These are phyloP conservation scores for Cordyceps cateniannulata DNA, from an alignment of 2,329 filamentous ascomycete genomes.

Conservation along the genomic window DNA sequence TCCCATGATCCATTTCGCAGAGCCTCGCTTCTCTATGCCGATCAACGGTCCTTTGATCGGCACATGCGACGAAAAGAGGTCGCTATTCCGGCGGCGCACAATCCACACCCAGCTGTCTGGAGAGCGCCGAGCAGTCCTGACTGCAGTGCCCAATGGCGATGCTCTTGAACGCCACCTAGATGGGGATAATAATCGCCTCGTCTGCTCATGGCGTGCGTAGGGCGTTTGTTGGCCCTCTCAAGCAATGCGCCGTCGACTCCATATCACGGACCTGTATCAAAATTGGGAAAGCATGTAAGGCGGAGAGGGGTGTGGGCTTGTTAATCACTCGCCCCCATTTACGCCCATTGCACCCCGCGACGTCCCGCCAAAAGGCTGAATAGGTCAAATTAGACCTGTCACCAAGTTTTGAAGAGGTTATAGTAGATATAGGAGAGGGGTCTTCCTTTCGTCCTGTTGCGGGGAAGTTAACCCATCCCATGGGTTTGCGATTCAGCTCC, in stretches of 20 bases:
- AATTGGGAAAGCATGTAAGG: conserved; percentile 4
- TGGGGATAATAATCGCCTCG: not conserved
- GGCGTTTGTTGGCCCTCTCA: conserved; percentile 3
- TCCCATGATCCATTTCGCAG: not conserved
- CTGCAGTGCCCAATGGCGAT: not conserved
- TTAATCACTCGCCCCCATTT: conserved; percentile 1
- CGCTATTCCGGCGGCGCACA: not conserved
- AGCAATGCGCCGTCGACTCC: not conserved
- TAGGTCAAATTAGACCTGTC: not conserved
- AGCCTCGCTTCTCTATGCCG: not conserved
- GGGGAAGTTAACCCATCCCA: not conserved
- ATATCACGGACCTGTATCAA: conserved; percentile 9
- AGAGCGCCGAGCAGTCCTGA: not conserved
- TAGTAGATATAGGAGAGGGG: not conserved
- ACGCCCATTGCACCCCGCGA: not conserved
- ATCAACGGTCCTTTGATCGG: not conserved
- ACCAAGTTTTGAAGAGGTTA: not conserved
- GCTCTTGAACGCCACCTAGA: not conserved
- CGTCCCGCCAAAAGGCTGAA: not conserved
- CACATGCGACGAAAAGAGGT: not conserved
- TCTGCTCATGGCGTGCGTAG: not conserved
- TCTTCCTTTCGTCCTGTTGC: not conserved
- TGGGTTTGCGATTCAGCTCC: not conserved
- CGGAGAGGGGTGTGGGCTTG: not conserved
- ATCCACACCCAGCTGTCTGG: not conserved